Evolutionary conservation across 805 yeast species (phyloP), one percentile per base, ranked within the genome.

Genomic region (Sugiyamaella smithiae): DNA sequence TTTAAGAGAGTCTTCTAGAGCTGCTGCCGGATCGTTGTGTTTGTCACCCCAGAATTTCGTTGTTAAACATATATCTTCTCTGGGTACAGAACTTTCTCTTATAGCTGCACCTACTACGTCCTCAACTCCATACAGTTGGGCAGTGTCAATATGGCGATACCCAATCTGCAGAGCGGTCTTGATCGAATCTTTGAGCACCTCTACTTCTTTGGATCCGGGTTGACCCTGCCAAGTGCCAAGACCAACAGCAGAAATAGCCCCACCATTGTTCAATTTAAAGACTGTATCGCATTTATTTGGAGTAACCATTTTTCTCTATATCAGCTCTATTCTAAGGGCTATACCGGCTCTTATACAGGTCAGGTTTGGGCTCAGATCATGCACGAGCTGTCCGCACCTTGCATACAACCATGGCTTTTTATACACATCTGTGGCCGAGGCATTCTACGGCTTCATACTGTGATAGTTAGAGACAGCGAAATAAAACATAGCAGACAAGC

Each of bases 121-220:
- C 64, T 86, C 95, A 61, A 82, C 82, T 2, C 76, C 77, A 63
- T 85, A 85, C 52, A 75, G 72, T 63, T 78, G 78, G 2, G 91
- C 91, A 8, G 89, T 79, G 64, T 85, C 93, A 56, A 85, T 82
- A 62, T 81, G 87, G 54, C 82, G 75, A 64, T 82, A 82, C 12
- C 89, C 89, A 7, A 72, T 69, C 58, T 78, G 72, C 51, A 83
- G 69, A 12, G 89, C 91, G 3, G 71, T 60, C 54, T 76, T 71
- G 0, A 81, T 84, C 9, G 80, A 58, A 0, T 72, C 48, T 32
- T 72, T 60, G 56, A 47, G 11, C 20, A 28, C 41, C 8, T 40
- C 41, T 19, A 14, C 22, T 20, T 35, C 38, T 5, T 35, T 19
- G 9, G 38, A 5, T 16, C 22, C 48, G 17, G 23, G 38, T 14